These are phyloP conservation scores for Phytophthora palmivora DNA, from an alignment of 352 stramenopile species.

Conservation along the genomic window DNA sequence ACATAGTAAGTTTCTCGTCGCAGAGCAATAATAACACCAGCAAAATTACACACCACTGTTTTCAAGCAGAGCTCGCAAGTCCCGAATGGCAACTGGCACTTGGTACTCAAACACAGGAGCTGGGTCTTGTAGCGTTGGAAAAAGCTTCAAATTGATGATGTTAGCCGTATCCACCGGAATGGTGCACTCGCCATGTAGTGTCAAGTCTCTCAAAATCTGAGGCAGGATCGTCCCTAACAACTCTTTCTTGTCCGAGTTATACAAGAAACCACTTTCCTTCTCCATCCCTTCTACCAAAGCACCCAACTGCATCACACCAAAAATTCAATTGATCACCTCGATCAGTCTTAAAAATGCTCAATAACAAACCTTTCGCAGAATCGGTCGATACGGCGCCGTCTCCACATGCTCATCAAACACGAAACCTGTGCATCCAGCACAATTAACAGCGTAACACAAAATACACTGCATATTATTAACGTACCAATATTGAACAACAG, in stretches of 20 bases:
- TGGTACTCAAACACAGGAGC: conserved; percentile 82
- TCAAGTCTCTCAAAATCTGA: conserved; percentile 78
- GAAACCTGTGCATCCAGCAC: conserved; percentile 54
- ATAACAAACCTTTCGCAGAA: conserved; percentile 88
- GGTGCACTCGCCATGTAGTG: conserved; percentile 76
- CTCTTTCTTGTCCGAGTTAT: conserved; percentile 68
- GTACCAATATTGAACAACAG: conserved; percentile 89
- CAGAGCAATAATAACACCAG: neutral
- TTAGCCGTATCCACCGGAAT: conserved; percentile 86
- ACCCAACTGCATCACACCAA: conserved; percentile 47
- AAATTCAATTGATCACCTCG: too few relatives aligned
- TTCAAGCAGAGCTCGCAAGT: conserved; percentile 72
- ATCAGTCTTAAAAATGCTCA: too few relatives aligned
- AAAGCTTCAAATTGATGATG: too few relatives aligned
- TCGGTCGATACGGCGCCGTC: conserved; percentile 79
- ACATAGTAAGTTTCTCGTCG: too few relatives aligned
- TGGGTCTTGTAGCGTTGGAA: conserved; percentile 74
- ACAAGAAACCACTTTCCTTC: conserved; percentile 87
- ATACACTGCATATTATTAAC: neutral
- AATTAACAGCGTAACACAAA: neutral
- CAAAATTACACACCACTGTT: conserved; percentile 67
- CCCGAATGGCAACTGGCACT: conserved; percentile 82
- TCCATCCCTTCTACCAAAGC: conserved; percentile 89
- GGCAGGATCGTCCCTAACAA: conserved; percentile 71
- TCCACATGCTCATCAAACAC: conserved; percentile 84